phyloP scores from a whole-genome alignment of 2,329 filamentous ascomycete genomes.

The Biscogniauxia mediterranea region DNA sequence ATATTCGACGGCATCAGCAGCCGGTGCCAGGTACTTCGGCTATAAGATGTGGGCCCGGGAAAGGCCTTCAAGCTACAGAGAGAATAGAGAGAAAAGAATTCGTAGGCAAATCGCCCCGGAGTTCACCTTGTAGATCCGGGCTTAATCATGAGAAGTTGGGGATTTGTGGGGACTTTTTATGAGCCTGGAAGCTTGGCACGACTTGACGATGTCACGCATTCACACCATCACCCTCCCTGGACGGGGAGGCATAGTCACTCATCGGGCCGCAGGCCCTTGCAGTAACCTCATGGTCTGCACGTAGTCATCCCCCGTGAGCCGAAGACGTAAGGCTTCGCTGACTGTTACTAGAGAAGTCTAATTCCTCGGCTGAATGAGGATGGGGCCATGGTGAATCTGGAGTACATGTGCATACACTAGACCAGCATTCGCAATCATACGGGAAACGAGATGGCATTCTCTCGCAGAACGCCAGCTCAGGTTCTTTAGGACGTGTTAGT shows the following conservation, averaged over 20 bases:
- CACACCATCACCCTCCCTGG: conserved; percentile 24
- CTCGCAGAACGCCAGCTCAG: background rate
- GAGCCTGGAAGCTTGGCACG: conserved; percentile 28
- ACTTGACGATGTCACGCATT: conserved; percentile 29
- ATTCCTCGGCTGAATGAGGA: conserved; percentile 26
- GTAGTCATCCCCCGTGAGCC: conserved; percentile 16
- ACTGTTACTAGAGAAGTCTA: conserved; percentile 14
- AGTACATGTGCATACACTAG: conserved; percentile 16
- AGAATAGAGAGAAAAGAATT: conserved; percentile 20
- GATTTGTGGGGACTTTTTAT: conserved; percentile 26
- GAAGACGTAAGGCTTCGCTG: conserved; percentile 16
- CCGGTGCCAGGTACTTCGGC: conserved; percentile 56
- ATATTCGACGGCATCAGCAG: conserved; percentile 68
- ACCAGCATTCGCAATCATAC: conserved; percentile 9
- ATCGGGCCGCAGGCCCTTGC: conserved; percentile 39
- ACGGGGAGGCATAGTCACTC: conserved; percentile 24
- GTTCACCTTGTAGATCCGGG: conserved; percentile 31
- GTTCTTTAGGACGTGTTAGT: conserved; percentile 6
- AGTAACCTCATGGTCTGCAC: conserved; percentile 27
- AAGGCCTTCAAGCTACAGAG: conserved; percentile 18
- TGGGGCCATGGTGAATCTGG: conserved; percentile 18
- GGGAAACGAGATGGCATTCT: conserved; percentile 1
- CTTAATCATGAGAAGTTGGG: conserved; percentile 28
- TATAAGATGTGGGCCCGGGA: conserved; percentile 38
- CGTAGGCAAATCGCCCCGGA: conserved; percentile 29